Evolutionary conservation across 1,139 yeast species (phyloP), one percentile per base, ranked within the genome.

Genomic region (Kodamaea anthophila): DNA sequence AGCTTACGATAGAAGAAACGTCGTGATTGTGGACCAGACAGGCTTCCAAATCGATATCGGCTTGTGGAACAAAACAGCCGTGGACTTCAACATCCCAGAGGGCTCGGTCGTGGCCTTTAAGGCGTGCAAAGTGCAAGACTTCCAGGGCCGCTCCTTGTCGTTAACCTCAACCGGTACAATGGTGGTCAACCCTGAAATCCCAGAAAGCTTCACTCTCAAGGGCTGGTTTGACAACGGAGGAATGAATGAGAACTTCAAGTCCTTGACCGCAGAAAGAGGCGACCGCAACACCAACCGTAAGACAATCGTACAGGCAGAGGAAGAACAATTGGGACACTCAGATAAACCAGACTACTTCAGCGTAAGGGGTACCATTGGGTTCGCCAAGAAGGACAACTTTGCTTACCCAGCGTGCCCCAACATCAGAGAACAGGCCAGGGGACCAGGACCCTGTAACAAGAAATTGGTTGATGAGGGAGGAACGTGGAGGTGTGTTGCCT

Each of bases 141-240:
- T 85, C 54, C 80, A 81, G 35, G 97, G 97, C 21, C 77, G 91
- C 49, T 74, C 86, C 11, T 66, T 93, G 42, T 81, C 95, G 3
- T 71, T 87, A 54, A 76, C 91, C 13, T 86, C 80, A 40, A 70
- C 86, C 9, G 88, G 96, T 18, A 70, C 85, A 3, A 60, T 91
- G 42, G 55, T 77, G 26, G 69, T 83, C 9, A 84, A 85, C 43
- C 98, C 98, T 2, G 96, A 88, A 49, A 73, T 84, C 13, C 80
- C 85, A 11, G 96, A 87, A 53, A 91, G 96, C 5, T 86, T 77
- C 53, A 70, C 74, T 32, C 70, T 93, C 43, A 85, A 86, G 55
- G 97, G 98, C 4, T 93, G 99, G 99, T 93, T 77, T 49, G 95
- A 86, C 48, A 73, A 79, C 29, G 77, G 74, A 43, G 96, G 96